Evolutionary conservation across 257 asterid species (phyloP).

Genomic region (Penstemon eatonii): DNA sequence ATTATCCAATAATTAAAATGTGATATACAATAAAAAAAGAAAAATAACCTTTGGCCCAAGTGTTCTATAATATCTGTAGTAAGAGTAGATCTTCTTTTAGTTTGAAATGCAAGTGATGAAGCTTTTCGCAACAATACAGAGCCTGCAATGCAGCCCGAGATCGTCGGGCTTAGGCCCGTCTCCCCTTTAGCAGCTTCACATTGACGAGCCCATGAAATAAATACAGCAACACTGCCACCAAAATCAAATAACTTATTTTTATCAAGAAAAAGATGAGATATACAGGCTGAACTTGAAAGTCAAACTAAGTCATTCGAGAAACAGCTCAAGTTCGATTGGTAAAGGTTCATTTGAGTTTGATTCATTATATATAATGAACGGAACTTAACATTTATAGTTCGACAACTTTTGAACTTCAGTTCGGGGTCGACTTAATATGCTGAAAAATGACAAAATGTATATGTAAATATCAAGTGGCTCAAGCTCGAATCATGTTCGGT

Average conservation of each 20-base stretch:
- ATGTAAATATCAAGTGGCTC: no score
- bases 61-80: constrained; percentile 79
- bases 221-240: constrained; percentile 71
- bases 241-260: background rate
- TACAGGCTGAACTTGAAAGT: no score
- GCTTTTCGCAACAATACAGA: constrained; percentile 77
- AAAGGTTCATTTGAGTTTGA: no score
- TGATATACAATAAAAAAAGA: constrained; percentile 14
- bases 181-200: constrained; percentile 34
- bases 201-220: constrained; percentile 81
- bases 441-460: no score
- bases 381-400: no score
- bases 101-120: constrained; percentile 72
- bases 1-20: background rate
- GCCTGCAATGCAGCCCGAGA: constrained; percentile 77
- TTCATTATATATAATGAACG: no score
- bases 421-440: no score
- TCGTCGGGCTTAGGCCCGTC: constrained; percentile 46
- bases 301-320: no score
- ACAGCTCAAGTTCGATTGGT: no score
- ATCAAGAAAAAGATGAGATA: background rate
- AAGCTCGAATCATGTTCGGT: no score
- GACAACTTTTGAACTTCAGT: no score
- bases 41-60: constrained; percentile 62
- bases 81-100: constrained; percentile 79